A percentile compares a stretch with the other conserved stretches of the same genome.
These are phyloP conservation scores for Geotrichum australiense DNA, from an alignment of 1,139 yeast species.

Conservation along the genomic window DNA sequence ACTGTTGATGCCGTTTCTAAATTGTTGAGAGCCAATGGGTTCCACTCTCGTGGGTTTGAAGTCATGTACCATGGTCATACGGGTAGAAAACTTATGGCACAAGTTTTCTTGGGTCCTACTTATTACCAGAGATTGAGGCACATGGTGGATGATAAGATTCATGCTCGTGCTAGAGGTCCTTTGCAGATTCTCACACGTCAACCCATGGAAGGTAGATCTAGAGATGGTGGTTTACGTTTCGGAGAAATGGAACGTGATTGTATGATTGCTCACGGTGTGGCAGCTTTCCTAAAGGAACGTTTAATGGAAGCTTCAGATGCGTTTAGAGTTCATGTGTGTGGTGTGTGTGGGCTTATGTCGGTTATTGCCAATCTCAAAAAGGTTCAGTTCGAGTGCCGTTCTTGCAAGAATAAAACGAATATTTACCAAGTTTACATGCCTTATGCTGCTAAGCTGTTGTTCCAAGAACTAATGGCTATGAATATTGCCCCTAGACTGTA, in stretches of 20 bases:
- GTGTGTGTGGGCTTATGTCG: conserved; percentile 95
- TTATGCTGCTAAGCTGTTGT: conserved; percentile 90
- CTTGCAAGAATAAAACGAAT: conserved; percentile 97
- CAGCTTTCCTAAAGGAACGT: conserved; percentile 94
- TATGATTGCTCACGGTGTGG: conserved; percentile 99
- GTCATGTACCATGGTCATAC: conserved; percentile 99
- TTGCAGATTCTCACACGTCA: conserved; percentile 97
- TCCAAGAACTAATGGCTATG: conserved; percentile 99
- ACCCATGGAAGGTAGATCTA: conserved; percentile 98
- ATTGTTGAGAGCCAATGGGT: conserved; percentile 88
- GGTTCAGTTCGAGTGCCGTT: conserved; percentile 96
- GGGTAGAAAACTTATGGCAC: conserved; percentile 96
- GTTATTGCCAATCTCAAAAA: conserved; percentile 96
- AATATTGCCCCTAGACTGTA: conserved; percentile 54
- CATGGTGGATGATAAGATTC: conserved; percentile 99
- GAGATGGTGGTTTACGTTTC: conserved; percentile 99
- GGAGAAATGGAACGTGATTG: conserved; percentile 99
- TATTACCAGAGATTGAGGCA: conserved; percentile 97
- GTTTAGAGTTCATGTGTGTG: conserved; percentile 95
- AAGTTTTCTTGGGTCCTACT: conserved; percentile 97
- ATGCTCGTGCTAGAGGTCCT: conserved; percentile 99
- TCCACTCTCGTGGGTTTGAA: conserved; percentile 97
- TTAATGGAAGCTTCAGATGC: conserved; percentile 99
- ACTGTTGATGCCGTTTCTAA: conserved; percentile 95
- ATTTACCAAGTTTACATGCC: conserved; percentile 96